Percentiles rank a stretch among this genome's conserved stretches.
phyloP scores from a whole-genome alignment of 2,329 filamentous ascomycete species.

The Dryadomyces quercivorus region DNA sequence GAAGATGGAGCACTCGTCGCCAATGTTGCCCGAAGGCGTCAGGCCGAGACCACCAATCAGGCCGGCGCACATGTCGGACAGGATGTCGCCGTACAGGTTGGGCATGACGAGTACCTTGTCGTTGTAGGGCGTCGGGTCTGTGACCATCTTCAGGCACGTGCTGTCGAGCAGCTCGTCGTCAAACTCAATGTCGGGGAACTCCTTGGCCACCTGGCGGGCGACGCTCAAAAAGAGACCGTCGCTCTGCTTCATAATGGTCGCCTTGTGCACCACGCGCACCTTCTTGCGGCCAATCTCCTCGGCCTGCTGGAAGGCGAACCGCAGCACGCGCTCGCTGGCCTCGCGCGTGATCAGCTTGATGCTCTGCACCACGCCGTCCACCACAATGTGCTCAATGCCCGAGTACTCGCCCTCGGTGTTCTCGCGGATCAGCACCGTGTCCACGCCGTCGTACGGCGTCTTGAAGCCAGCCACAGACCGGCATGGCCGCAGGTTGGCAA shows the following conservation, averaged over 20 bases:
- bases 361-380: constrained; percentile 95
- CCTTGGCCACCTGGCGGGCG: constrained; percentile 76
- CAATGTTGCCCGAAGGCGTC: constrained; percentile 96
- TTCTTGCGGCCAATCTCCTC: constrained; percentile 87
- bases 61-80: constrained; percentile 98
- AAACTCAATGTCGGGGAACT: constrained; percentile 92
- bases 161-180: constrained; percentile 98
- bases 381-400: constrained; percentile 95
- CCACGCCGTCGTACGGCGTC: constrained; percentile 94
- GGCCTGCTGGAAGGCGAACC: constrained; percentile 97
- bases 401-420: constrained; percentile 99
- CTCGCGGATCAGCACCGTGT: constrained; percentile 96
- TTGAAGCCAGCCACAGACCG: constrained; percentile 95
- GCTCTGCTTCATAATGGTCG: constrained; percentile 99
- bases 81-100: constrained; percentile 98
- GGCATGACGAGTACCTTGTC: constrained; percentile 98
- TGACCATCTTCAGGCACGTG: constrained; percentile 97
- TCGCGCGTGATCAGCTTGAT: constrained; percentile 98
- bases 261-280: constrained; percentile 98
- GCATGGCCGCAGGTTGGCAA: constrained; percentile 97
- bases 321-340: constrained; percentile 87
- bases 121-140: constrained; percentile 92
- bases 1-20: constrained; percentile 98
- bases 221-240: constrained; percentile 95
- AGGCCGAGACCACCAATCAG: constrained; percentile 95